Evolutionary conservation across 305 asterid genomes (phyloP), one percentile per base, ranked within the genome.

Genomic region (Fraxinus dipetala): DNA sequence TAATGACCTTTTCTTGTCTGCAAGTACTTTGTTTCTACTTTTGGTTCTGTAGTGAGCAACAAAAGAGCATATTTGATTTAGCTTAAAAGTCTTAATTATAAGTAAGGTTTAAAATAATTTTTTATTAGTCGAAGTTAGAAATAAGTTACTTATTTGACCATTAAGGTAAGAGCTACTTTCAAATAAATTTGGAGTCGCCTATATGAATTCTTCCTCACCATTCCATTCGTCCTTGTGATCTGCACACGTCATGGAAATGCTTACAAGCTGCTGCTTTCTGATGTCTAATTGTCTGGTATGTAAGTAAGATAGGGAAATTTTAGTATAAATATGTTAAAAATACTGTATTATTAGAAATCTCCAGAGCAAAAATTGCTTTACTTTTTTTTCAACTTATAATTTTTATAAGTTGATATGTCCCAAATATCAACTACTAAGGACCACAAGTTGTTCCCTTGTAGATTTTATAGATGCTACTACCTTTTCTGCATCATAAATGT

Each of bases 391-490:
- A 24, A 65, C 13, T 36, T 65, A 4, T 38, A 6, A 36, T 61
- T 61, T 26, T 80, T 83, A 31, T 75, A 70, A 77, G 81, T 77
- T 81, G 73, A 77, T 72, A 78, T 74, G 80, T 75, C 76, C 83
- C 72, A 80, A 72, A 16, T 3, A 80, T 83, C 84, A 78, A 84
- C 69, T 67, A 70, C 36, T 59, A 73, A 78, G n/a, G 87, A 76
- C 77, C 82, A 83, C 90, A 79, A 84, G 70, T 79, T 81, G 88
- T 84, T 85, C 67, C 80, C 86, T 82, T 34, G 72, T 69, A 82
- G 81, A 77, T 72, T 56, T 79, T 78, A 80, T 80, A 79, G 81
- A 56, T 84, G 78, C 86, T 78, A 82, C 77, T 79, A 31, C 75
- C 84, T 51, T 85, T 83, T 63, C 38, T 67, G 78, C 83, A 82